Evolutionary conservation across 108 stramenopile genomes (phyloP).

Genomic region (Mediolabrus comicus): DNA sequence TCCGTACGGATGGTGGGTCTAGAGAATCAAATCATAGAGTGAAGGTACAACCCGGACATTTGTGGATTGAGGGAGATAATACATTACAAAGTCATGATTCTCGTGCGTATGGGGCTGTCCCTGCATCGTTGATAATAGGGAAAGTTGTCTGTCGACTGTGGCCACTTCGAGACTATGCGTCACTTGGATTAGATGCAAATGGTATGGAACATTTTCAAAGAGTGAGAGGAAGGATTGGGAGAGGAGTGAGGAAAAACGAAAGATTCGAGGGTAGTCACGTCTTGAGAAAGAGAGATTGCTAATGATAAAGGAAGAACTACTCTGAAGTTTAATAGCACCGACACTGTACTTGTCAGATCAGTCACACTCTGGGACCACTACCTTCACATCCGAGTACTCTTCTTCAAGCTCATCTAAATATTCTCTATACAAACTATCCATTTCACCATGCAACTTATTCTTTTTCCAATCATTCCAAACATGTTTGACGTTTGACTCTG

Average conservation of each 20-base stretch:
- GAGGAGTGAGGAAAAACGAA: slow-evolving; percentile 9
- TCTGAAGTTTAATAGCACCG: too few relatives aligned
- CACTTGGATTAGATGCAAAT: slow-evolving; percentile 36
- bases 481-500: slow-evolving; percentile 71
- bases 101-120: slow-evolving; percentile 87
- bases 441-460: slow-evolving; percentile 56
- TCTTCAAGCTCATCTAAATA: slow-evolving; percentile 59
- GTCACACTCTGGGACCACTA: slow-evolving; percentile 29
- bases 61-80: slow-evolving; percentile 97
- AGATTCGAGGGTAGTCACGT: background rate
- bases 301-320: too few relatives aligned
- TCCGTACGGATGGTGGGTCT: slow-evolving; percentile 49
- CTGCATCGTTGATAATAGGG: slow-evolving; percentile 82
- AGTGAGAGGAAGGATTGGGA: slow-evolving; percentile 32
- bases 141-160: slow-evolving; percentile 85
- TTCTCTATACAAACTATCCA: slow-evolving; percentile 69
- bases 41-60: slow-evolving; percentile 82
- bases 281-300: background rate
- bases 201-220: slow-evolving; percentile 33
- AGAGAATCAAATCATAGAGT: slow-evolving; percentile 38
- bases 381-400: slow-evolving; percentile 42
- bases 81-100: slow-evolving; percentile 84
- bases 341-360: too few relatives aligned
- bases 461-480: slow-evolving; percentile 67
- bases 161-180: slow-evolving; percentile 65